Evolutionary conservation across 305 asterid species (phyloP).

Genomic region (Fraxinus platypoda): DNA sequence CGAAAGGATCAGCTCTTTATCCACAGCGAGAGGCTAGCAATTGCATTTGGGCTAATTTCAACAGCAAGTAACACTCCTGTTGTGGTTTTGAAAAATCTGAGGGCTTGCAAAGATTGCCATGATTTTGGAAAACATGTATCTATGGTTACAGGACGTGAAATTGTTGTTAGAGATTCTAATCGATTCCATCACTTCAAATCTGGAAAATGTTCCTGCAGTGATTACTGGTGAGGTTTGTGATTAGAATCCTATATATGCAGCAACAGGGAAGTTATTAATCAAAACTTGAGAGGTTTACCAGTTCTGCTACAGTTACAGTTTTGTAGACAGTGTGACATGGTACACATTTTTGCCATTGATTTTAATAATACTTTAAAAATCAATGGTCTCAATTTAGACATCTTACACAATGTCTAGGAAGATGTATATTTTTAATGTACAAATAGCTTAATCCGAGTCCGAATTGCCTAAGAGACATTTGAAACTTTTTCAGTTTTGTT

Average conservation of each 20-base stretch:
- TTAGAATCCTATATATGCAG: neutral
- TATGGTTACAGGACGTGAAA: slow-evolving; percentile 32
- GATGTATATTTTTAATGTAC: too few species aligned
- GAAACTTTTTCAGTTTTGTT: neutral
- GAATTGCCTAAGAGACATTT: neutral
- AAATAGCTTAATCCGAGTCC: neutral
- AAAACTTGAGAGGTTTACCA: neutral
- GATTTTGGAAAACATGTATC: slow-evolving; percentile 56
- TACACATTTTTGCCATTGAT: too few species aligned
- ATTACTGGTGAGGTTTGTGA: slow-evolving; percentile 48
- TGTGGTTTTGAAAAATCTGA: slow-evolving; percentile 57
- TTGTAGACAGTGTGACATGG: too few species aligned
- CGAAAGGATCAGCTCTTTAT: slow-evolving; percentile 47
- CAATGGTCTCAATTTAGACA: too few species aligned
- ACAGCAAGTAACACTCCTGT: slow-evolving; percentile 26
- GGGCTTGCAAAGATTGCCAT: slow-evolving; percentile 65
- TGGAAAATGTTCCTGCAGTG: slow-evolving; percentile 61
- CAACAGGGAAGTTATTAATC: neutral
- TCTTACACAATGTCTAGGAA: too few species aligned
- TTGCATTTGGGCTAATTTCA: slow-evolving; percentile 55
- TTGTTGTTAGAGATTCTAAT: slow-evolving; percentile 58
- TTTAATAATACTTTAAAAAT: too few species aligned
- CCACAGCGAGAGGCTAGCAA: slow-evolving; percentile 69
- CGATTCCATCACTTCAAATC: slow-evolving; percentile 57
- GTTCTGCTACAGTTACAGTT: too few species aligned